Evolutionary conservation across 257 asterid species (phyloP), one percentile per base, ranked within the genome.

Genomic region (Coffea canephora): DNA sequence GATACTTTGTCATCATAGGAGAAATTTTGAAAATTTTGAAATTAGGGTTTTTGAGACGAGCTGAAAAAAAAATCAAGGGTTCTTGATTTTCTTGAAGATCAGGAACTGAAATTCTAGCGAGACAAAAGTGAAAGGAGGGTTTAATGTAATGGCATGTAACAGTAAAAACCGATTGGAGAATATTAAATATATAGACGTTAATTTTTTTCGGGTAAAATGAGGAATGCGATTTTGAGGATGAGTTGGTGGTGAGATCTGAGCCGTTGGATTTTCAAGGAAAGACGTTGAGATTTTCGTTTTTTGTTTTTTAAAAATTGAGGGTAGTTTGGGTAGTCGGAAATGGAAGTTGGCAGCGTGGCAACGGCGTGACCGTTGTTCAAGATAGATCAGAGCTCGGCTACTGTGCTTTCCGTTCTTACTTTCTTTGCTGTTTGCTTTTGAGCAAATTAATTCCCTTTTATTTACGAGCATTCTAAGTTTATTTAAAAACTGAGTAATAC

Each of bases 261-360:
- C 84, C 87, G 87, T 83, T 78, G n/a, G 39, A 54, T 13, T 21
- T 75, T 23, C 71, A 19, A 52, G 5, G 18, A 34, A 11, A 80
- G 79, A 72, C 84, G 76, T 80, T 73, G 87, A 5, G 48, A 74
- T 67, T 80, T 71, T 52, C 45, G 8, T 36, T 39, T n/a, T 39
- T 19, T 8, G 3, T 11, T 10, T 27, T 66, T 76, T n/a, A 5
- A 43, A 39, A 39, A 2, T 45, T 64, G 16, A 8, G 16, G 57
- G 16, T 5, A 25, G 34, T 65, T 61, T 31, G 50, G 50, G 50
- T 46, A 46, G 11, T 46, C 11, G 3, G 16, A 0, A 55, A 19
- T 4, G 16, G 5, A 66, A 41, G 27, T 16, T 66, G 16, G 43
- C 74, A 21, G 55, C 74, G 34, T 43, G 54, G 8, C n/a, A 70